Percentiles rank a stretch among this genome's conserved stretches.
Evolutionary conservation across 2,329 filamentous ascomycete genomes (phyloP).

Genomic region (Xylariales sp.): DNA sequence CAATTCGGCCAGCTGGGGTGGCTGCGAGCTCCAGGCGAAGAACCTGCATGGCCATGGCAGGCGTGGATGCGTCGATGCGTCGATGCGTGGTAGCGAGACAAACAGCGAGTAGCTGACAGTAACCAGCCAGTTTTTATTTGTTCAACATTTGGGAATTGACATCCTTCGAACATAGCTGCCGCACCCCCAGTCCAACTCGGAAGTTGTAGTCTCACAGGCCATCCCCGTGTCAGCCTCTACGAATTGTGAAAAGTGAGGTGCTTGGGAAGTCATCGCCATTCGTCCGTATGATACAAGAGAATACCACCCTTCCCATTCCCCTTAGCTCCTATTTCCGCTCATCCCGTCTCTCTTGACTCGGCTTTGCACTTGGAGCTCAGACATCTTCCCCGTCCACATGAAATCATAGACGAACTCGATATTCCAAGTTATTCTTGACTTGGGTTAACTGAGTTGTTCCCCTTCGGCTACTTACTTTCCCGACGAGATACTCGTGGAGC

Average conservation of each 20-base stretch:
- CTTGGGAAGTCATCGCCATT: conserved; percentile 4
- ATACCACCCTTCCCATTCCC: background rate
- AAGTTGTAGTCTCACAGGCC: conserved; percentile 1
- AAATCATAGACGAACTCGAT: too few species aligned
- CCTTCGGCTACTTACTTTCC: too few species aligned
- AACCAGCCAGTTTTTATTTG: conserved; percentile 12
- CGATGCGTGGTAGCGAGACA: too few species aligned
- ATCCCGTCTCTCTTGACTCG: conserved; percentile 1
- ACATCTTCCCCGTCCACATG: conserved; percentile 1
- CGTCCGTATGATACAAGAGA: conserved; percentile 3
- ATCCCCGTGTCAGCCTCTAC: background rate
- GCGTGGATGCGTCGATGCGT: too few species aligned
- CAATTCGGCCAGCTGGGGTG: background rate
- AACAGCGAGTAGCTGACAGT: conserved; percentile 1
- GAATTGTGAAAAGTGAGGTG: background rate
- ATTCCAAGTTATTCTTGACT: too few species aligned
- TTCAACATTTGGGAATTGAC: conserved; percentile 14
- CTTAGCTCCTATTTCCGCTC: conserved; percentile 1
- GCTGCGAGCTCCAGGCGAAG: background rate
- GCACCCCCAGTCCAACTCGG: conserved; percentile 3
- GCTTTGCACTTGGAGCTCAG: background rate
- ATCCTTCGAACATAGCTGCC: conserved; percentile 4
- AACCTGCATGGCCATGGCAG: conserved; percentile 7
- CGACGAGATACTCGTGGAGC: conserved; percentile 9
- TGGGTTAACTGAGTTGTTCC: too few species aligned